A percentile compares a stretch with the other conserved stretches of the same genome.
Conservation (phyloP, 2,329 filamentous ascomycete species). For the Mycosphaerella arachidis region DNA sequence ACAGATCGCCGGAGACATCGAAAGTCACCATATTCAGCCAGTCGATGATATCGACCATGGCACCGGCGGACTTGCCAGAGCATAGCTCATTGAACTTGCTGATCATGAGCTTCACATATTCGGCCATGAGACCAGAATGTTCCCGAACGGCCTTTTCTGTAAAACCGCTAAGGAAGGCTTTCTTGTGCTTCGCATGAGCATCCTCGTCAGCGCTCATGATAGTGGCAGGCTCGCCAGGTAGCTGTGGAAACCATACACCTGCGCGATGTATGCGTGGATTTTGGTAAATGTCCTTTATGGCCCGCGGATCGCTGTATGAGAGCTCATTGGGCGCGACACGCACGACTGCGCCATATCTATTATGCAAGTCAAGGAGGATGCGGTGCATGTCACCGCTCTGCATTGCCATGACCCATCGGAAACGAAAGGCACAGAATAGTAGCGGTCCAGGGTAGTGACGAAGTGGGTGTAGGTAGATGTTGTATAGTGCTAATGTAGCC, state of each 20-base stretch:
- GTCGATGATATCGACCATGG: constrained; percentile 11
- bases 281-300: constrained; percentile 42
- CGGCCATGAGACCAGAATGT: not conserved
- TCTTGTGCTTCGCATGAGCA: constrained; percentile 4
- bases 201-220: constrained; percentile 3
- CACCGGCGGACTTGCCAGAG: not conserved
- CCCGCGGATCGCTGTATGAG: constrained; percentile 37
- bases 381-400: not conserved
- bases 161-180: constrained; percentile 5
- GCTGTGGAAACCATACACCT: constrained; percentile 1
- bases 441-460: constrained; percentile 5
- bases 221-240: not conserved
- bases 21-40: constrained; percentile 11
- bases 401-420: constrained; percentile 4
- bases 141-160: not conserved
- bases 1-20: constrained; percentile 8
- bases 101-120: constrained; percentile 1
- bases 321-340: constrained; percentile 46
- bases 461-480: constrained; percentile 45
- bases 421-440: constrained; percentile 1
- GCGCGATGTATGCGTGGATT: constrained; percentile 2
- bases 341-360: constrained; percentile 41
- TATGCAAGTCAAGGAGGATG: constrained; percentile 27
- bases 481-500: constrained; percentile 2
- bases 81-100: not conserved